Conservation (phyloP, 2,329 filamentous ascomycete species). For the Byssochlamys sp. region DNA sequence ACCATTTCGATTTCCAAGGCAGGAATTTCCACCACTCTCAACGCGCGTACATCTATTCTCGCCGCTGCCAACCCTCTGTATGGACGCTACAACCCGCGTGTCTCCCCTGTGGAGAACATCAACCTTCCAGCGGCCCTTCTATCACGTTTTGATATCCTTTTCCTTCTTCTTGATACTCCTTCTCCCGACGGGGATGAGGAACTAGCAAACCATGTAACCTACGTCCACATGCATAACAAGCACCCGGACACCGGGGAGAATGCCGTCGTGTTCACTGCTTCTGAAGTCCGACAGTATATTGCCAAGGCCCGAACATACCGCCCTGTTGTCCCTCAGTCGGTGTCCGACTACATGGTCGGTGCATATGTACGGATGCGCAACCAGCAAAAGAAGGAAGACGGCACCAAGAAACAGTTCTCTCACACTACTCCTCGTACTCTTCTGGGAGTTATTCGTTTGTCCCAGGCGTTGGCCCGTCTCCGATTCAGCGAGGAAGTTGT, state of each 20-base stretch:
- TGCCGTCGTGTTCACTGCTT: constrained; percentile 73
- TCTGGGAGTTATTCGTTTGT: constrained; percentile 81
- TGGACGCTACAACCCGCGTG: constrained; percentile 91
- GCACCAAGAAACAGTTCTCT: constrained; percentile 80
- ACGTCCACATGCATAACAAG: constrained; percentile 91
- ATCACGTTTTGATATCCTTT: constrained; percentile 93
- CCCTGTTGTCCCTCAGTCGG: constrained; percentile 70
- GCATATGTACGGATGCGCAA: constrained; percentile 93
- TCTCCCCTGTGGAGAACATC: constrained; percentile 97
- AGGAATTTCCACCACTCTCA: constrained; percentile 91
- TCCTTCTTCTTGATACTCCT: constrained; percentile 91
- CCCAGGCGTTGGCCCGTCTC: constrained; percentile 84
- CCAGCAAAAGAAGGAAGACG: constrained; percentile 82
- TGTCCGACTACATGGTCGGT: constrained; percentile 93
- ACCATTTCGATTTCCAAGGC: constrained; percentile 80
- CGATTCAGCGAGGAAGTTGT: constrained; percentile 78
- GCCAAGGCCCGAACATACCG: constrained; percentile 84
- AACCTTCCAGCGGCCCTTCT: constrained; percentile 94
- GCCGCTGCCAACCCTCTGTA: constrained; percentile 95
- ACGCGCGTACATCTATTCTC: constrained; percentile 89
- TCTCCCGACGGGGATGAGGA: constrained; percentile 82
- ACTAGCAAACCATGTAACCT: constrained; percentile 86
- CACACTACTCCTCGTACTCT: constrained; percentile 91
- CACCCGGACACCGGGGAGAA: constrained; percentile 68
- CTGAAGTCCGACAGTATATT: constrained; percentile 92